Evolutionary conservation across 805 yeast genomes (phyloP).

Genomic region (Schwanniomyces pseudopolymorphus): DNA sequence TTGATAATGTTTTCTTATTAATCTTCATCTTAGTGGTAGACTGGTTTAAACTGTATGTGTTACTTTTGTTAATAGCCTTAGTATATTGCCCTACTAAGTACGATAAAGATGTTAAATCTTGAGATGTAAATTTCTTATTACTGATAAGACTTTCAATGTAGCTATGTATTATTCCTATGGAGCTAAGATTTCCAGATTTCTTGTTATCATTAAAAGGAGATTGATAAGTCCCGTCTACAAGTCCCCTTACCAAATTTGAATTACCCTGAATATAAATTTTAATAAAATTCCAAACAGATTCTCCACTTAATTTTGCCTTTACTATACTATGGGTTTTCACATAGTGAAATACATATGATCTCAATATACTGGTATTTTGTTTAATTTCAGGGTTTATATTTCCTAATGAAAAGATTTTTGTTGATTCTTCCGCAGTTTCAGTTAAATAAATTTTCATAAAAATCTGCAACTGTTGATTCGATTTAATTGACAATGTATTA

Average conservation of each 20-base stretch:
- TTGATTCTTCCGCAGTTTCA: constrained; percentile 62
- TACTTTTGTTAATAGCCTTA: constrained; percentile 12
- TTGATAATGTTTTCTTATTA: constrained; percentile 19
- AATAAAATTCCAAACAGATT: constrained; percentile 63
- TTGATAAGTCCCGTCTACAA: constrained; percentile 55
- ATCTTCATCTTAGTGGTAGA: constrained; percentile 11
- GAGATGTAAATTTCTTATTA: constrained; percentile 43
- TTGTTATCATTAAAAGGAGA: constrained; percentile 48
- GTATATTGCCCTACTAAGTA: constrained; percentile 46
- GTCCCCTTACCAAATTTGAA: constrained; percentile 43
- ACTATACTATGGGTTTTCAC: constrained; percentile 54
- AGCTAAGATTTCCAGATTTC: constrained; percentile 49
- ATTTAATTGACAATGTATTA: constrained; percentile 45
- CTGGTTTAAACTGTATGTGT: constrained; percentile 9
- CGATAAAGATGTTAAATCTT: constrained; percentile 48
- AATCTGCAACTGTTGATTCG: constrained; percentile 56
- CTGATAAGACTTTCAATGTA: constrained; percentile 48
- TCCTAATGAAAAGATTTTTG: constrained; percentile 66
- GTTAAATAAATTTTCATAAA: constrained; percentile 57
- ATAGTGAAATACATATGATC: constrained; percentile 50
- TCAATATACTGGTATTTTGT: constrained; percentile 48
- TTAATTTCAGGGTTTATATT: constrained; percentile 68
- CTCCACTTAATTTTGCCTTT: constrained; percentile 58
- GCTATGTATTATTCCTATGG: constrained; percentile 49
- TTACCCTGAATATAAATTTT: constrained; percentile 51